Evolutionary conservation across 1,284 basidiomycete genomes (phyloP).

Genomic region (Hemileia vastatrix): DNA sequence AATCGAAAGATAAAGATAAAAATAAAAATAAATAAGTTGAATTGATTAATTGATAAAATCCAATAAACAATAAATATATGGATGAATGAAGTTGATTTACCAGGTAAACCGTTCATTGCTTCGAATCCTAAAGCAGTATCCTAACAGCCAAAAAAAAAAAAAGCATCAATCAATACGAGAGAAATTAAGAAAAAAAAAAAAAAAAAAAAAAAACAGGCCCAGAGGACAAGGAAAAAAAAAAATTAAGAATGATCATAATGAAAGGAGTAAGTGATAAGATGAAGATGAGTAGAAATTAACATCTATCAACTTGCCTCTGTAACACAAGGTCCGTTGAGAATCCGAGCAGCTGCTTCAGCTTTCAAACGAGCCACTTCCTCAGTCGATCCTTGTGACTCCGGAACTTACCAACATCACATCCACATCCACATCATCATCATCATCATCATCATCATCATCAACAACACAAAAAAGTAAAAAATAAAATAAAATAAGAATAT

Average conservation of each 20-base stretch:
- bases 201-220: neutral
- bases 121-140: conserved; percentile 90
- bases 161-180: neutral
- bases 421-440: no score
- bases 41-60: neutral
- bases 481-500: neutral
- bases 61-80: neutral
- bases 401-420: no score
- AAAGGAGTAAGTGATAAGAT: neutral
- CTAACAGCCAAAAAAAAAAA: conserved; percentile 23
- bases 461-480: neutral
- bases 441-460: no score
- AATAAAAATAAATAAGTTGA: neutral
- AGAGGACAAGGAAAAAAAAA: neutral
- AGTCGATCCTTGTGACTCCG: conserved; percentile 87
- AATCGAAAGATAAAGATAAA: neutral
- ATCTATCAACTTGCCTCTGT: conserved; percentile 55
- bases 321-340: conserved; percentile 72
- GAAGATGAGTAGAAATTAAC: no score
- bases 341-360: conserved; percentile 69
- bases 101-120: conserved; percentile 74
- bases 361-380: conserved; percentile 83
- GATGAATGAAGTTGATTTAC: neutral
- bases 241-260: neutral
- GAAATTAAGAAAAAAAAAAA: neutral